phyloP scores from a whole-genome alignment of 2,329 filamentous ascomycete species.

The Hawksworthiomyces lignivorus region DNA sequence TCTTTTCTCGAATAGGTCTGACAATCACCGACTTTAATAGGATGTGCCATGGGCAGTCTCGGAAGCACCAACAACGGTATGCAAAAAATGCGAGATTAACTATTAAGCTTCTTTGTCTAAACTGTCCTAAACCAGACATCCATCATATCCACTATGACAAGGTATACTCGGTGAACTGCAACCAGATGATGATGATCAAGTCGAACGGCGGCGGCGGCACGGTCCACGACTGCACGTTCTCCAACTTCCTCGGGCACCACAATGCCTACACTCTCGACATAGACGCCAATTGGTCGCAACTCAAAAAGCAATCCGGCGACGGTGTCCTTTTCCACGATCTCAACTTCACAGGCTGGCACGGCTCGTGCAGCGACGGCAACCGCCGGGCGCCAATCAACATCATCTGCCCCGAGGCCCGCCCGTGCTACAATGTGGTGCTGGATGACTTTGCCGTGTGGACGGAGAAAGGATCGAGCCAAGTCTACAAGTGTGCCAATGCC shows the following conservation, averaged over 20 bases:
- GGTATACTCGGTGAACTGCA: conserved; percentile 50
- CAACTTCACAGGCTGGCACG: conserved; percentile 48
- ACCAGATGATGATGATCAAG: conserved; percentile 59
- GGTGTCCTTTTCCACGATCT: conserved; percentile 47
- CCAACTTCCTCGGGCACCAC: conserved; percentile 52
- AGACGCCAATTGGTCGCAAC: conserved; percentile 40
- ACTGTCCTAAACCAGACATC: conserved; percentile 28
- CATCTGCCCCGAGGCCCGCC: conserved; percentile 15
- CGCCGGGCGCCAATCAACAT: conserved; percentile 46
- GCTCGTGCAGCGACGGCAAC: conserved; percentile 40
- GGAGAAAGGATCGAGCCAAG: conserved; percentile 11
- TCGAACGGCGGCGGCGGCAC: conserved; percentile 48
- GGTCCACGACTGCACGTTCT: conserved; percentile 41
- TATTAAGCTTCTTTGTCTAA: background rate
- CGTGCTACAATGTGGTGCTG: conserved; percentile 16
- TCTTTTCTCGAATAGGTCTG: too few species aligned
- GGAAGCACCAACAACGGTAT: conserved; percentile 30
- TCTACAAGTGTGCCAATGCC: conserved; percentile 16
- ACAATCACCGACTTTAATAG: conserved; percentile 16
- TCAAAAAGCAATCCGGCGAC: conserved; percentile 26
- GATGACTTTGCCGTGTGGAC: conserved; percentile 18
- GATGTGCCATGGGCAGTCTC: conserved; percentile 50
- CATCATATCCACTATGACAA: conserved; percentile 47
- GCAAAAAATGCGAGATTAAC: too few species aligned
- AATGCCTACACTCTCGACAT: conserved; percentile 53